These are phyloP conservation scores for Aphanomyces astaci DNA, from an alignment of 352 stramenopile species.

Conservation along the genomic window DNA sequence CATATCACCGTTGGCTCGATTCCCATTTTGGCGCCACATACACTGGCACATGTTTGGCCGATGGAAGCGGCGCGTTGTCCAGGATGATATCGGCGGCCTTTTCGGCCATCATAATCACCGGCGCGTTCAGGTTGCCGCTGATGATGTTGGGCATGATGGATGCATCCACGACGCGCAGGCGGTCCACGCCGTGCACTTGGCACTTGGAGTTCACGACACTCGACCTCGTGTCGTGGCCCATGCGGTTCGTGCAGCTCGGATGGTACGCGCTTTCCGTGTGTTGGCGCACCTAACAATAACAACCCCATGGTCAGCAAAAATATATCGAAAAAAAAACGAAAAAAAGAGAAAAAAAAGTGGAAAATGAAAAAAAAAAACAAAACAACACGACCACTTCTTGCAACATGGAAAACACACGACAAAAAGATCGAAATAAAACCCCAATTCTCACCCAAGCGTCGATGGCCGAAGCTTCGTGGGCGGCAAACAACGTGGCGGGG, in stretches of 20 bases:
- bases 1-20: slow-evolving; percentile 45
- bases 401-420: not conserved
- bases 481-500: slow-evolving; percentile 36
- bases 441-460: slow-evolving; percentile 50
- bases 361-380: too few species aligned
- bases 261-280: slow-evolving; percentile 84
- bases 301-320: too few species aligned
- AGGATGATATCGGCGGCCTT: slow-evolving; percentile 91
- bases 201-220: slow-evolving; percentile 86
- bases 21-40: slow-evolving; percentile 71
- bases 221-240: slow-evolving; percentile 59
- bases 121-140: slow-evolving; percentile 91
- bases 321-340: too few species aligned
- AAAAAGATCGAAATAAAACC: slow-evolving; percentile 6
- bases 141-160: slow-evolving; percentile 92
- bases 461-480: slow-evolving; percentile 64
- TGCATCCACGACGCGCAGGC: slow-evolving; percentile 86
- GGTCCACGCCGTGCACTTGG: slow-evolving; percentile 78
- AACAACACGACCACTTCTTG: not conserved
- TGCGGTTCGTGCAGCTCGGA: slow-evolving; percentile 84
- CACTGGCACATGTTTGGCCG: slow-evolving; percentile 54
- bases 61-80: slow-evolving; percentile 52
- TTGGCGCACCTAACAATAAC: slow-evolving; percentile 35
- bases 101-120: slow-evolving; percentile 91
- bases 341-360: too few species aligned